Percentiles rank a stretch among this genome's conserved stretches.
phyloP scores from a whole-genome alignment of 495 filamentous ascomycete genomes.

The Penicillium coffeae region DNA sequence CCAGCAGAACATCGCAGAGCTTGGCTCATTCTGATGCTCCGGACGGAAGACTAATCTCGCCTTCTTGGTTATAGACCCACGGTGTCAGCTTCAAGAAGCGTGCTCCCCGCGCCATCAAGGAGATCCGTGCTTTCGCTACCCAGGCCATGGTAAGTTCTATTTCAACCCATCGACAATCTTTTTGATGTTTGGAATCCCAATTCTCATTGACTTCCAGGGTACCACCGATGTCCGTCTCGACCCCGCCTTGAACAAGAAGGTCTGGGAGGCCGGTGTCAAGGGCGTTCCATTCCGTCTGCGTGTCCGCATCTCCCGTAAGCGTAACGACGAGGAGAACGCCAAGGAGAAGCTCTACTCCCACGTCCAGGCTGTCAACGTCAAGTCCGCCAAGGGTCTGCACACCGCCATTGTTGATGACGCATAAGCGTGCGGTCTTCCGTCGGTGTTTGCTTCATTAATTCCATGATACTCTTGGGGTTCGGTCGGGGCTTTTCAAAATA shows the following conservation, averaged over 20 bases:
- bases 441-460: constrained; percentile 27
- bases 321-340: constrained; percentile 99
- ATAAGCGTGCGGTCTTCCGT: constrained; percentile 28
- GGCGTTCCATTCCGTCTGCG: constrained; percentile 95
- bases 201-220: constrained; percentile 55
- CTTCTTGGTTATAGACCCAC: constrained; percentile 66
- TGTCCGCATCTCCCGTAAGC: constrained; percentile 96
- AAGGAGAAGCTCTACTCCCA: constrained; percentile 98
- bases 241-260: constrained; percentile 99
- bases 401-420: constrained; percentile 70
- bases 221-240: constrained; percentile 97
- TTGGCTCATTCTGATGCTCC: constrained; percentile 45
- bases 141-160: constrained; percentile 82
- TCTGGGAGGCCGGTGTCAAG: constrained; percentile 99
- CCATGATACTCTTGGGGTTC: constrained; percentile 26
- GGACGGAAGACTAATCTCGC: constrained; percentile 57
- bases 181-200: neutral
- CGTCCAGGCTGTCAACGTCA: constrained; percentile 98
- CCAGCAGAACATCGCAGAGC: constrained; percentile 28
- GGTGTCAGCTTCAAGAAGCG: constrained; percentile 99
- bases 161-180: neutral
- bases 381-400: constrained; percentile 94
- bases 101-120: constrained; percentile 96
- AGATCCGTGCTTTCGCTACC: constrained; percentile 89
- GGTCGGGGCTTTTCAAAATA: constrained; percentile 28